Percentiles rank a stretch among this genome's conserved stretches.
These are phyloP conservation scores for Sapria himalayana DNA, from an alignment of 345 rosid species.

Conservation along the genomic window DNA sequence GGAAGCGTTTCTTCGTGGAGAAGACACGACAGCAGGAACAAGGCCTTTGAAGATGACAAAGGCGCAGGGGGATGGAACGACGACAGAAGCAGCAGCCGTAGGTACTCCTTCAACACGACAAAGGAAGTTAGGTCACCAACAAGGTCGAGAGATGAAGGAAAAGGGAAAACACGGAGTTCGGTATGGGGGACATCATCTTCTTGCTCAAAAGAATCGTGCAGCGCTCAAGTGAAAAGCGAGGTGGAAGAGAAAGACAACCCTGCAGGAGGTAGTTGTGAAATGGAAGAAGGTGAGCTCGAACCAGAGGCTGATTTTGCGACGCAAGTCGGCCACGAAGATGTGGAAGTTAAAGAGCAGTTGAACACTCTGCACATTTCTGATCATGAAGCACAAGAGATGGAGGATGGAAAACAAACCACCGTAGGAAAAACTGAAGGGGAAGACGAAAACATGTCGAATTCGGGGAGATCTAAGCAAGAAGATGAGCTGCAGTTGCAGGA, in stretches of 20 bases:
- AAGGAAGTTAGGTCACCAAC: conserved; percentile 29
- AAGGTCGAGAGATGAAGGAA: conserved; percentile 27
- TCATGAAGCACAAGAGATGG: conserved; percentile 11
- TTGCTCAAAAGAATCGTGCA: conserved; percentile 77
- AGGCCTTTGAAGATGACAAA: conserved; percentile 15
- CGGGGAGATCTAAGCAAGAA: conserved; percentile 15
- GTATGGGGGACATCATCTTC: conserved; percentile 34
- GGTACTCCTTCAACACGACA: conserved; percentile 16
- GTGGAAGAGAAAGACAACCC: conserved; percentile 17
- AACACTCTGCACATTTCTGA: conserved; percentile 1
- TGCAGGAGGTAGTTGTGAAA: conserved; percentile 57
- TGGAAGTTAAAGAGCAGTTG: conserved; percentile 8
- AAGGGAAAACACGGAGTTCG: conserved; percentile 25
- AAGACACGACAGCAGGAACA: conserved; percentile 32
- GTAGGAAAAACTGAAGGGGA: too few relatives aligned
- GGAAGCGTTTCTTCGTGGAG: conserved; percentile 66
- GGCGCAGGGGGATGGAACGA: conserved; percentile 11
- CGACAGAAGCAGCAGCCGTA: conserved; percentile 4
- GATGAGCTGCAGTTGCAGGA: conserved; percentile 18
- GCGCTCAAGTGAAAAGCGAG: conserved; percentile 33
- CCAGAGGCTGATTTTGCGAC: conserved; percentile 28
- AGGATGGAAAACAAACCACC: conserved; percentile 7
- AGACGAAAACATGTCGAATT: conserved; percentile 11
- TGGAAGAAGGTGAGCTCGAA: conserved; percentile 98
- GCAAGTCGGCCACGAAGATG: conserved; percentile 1